A percentile compares a stretch with the other conserved stretches of the same genome.
phyloP scores from a whole-genome alignment of 2,329 filamentous ascomycete species.

The Talaromyces piceae region DNA sequence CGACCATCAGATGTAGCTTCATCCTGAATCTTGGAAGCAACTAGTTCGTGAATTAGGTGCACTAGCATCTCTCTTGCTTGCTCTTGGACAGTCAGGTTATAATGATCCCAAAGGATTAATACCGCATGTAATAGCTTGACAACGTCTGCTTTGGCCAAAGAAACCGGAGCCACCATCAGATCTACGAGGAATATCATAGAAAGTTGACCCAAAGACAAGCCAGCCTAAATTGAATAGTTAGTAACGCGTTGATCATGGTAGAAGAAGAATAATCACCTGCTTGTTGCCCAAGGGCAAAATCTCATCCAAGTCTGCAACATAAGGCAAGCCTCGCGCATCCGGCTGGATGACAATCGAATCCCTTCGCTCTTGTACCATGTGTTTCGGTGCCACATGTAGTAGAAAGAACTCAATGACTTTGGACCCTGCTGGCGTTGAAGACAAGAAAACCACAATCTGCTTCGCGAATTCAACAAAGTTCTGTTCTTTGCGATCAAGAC shows the following conservation, averaged over 20 bases:
- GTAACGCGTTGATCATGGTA: neutral
- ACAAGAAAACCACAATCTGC: conserved; percentile 94
- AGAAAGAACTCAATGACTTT: conserved; percentile 93
- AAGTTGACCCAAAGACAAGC: conserved; percentile 86
- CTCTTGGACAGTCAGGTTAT: conserved; percentile 88
- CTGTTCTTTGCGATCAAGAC: conserved; percentile 87
- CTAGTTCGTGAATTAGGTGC: conserved; percentile 90
- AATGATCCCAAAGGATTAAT: conserved; percentile 94
- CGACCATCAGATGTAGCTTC: conserved; percentile 63
- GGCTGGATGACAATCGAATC: conserved; percentile 55
- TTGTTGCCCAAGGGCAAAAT: conserved; percentile 84
- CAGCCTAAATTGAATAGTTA: conserved; percentile 44
- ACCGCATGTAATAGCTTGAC: conserved; percentile 85
- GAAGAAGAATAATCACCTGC: conserved; percentile 45
- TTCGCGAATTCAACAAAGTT: conserved; percentile 98
- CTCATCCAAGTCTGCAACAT: conserved; percentile 76
- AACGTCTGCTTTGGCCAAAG: conserved; percentile 69
- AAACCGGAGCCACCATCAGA: conserved; percentile 86
- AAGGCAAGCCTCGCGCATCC: conserved; percentile 69
- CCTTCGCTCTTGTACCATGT: conserved; percentile 93
- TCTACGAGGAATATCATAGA: conserved; percentile 92
- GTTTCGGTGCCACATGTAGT: conserved; percentile 83
- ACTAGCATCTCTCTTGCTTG: conserved; percentile 97
- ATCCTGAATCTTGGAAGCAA: conserved; percentile 72
- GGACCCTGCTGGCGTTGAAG: conserved; percentile 73